Conservation (phyloP, 2,329 filamentous ascomycete species). For the Sclerotinia sclerotiorum region DNA sequence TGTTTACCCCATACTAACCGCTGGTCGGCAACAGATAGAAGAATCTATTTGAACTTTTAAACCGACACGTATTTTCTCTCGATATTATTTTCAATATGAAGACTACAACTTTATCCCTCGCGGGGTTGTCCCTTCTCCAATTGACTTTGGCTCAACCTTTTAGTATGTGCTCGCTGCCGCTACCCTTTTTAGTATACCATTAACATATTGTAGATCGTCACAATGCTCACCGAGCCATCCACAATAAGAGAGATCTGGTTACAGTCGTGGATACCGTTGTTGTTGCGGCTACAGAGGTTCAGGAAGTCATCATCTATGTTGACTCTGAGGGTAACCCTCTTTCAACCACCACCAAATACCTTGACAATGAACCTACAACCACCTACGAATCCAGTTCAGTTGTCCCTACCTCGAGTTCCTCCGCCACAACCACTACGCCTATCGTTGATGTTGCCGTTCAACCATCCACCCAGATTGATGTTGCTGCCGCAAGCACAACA, state of each 20-base stretch:
- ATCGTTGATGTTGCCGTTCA: background rate
- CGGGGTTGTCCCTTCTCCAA: slow-evolving; percentile 44
- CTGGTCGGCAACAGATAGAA: slow-evolving; percentile 18
- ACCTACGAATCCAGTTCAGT: slow-evolving; percentile 11
- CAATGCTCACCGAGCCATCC: slow-evolving; percentile 32
- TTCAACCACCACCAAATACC: slow-evolving; percentile 42
- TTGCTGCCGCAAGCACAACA: background rate
- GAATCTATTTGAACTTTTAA: background rate
- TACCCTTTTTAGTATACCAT: background rate
- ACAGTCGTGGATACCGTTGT: slow-evolving; percentile 42
- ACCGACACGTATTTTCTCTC: background rate
- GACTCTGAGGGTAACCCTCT: slow-evolving; percentile 56
- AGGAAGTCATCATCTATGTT: slow-evolving; percentile 59
- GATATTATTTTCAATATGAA: slow-evolving; percentile 46
- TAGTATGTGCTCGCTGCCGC: slow-evolving; percentile 23
- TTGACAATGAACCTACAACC: slow-evolving; percentile 20
- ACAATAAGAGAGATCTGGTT: slow-evolving; percentile 38
- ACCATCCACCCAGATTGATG: background rate
- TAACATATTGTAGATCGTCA: slow-evolving; percentile 30
- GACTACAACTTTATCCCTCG: slow-evolving; percentile 42
- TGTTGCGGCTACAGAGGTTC: slow-evolving; percentile 42
- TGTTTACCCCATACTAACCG: slow-evolving; percentile 5
- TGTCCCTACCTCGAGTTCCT: slow-evolving; percentile 6
- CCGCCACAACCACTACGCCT: background rate
- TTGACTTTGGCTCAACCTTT: slow-evolving; percentile 46